These are phyloP conservation scores for Curvularia lunata DNA, from an alignment of 2,329 filamentous ascomycete genomes.

Conservation along the genomic window DNA sequence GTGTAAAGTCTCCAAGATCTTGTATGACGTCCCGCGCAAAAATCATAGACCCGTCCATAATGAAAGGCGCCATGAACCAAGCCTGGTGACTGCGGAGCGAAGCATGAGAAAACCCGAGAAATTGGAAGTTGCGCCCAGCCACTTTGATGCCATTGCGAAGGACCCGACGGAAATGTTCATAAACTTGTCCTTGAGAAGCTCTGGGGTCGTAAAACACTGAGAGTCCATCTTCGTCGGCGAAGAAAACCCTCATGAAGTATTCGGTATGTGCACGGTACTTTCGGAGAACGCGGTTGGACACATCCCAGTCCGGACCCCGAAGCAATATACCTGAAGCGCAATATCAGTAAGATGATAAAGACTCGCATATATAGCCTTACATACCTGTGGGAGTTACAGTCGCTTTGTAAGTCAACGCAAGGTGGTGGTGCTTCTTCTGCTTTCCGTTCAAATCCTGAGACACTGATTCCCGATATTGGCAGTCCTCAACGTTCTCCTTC, in stretches of 20 bases:
- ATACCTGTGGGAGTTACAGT: slow-evolving; percentile 50
- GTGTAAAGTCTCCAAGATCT: slow-evolving; percentile 48
- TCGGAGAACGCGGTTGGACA: slow-evolving; percentile 53
- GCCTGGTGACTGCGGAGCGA: slow-evolving; percentile 39
- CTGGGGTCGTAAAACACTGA: slow-evolving; percentile 64
- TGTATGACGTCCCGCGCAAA: slow-evolving; percentile 58
- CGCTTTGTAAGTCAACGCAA: slow-evolving; percentile 61
- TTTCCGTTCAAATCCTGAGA: slow-evolving; percentile 60
- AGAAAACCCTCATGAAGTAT: slow-evolving; percentile 64
- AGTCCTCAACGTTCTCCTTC: slow-evolving; percentile 15
- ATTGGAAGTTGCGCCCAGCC: slow-evolving; percentile 37
- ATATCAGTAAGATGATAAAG: neutral
- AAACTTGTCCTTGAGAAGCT: slow-evolving; percentile 36
- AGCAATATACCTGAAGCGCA: slow-evolving; percentile 40
- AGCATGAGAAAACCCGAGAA: slow-evolving; percentile 45
- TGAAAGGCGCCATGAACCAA: slow-evolving; percentile 46
- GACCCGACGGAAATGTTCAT: slow-evolving; percentile 62
- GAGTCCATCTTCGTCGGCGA: slow-evolving; percentile 75
- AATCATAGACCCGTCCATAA: slow-evolving; percentile 56
- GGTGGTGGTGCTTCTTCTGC: slow-evolving; percentile 58
- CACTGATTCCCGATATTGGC: slow-evolving; percentile 55
- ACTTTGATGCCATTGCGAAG: slow-evolving; percentile 62
- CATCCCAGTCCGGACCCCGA: slow-evolving; percentile 62
- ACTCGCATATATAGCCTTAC: neutral
- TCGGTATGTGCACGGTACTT: slow-evolving; percentile 33